Evolutionary conservation across 768 basidiomycete species (phyloP), one percentile per base, ranked within the genome.

Genomic region (Podaxis mareebaensis): DNA sequence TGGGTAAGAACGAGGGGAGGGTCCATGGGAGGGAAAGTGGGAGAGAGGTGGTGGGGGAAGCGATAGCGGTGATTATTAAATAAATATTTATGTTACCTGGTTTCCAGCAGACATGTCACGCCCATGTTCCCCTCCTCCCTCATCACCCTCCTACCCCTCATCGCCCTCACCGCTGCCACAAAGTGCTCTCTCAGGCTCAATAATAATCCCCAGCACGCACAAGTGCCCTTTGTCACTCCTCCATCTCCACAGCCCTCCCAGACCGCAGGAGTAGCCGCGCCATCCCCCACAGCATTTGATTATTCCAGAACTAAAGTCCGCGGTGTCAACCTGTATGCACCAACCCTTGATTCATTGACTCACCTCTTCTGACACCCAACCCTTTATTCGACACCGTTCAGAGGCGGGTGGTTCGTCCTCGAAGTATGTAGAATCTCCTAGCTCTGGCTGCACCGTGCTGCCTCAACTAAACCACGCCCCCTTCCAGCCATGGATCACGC

Each of bases 401-500:
- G 85, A 30, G 86, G 86, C 15, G 86, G 86, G 1, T 87, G 86
- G 87, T 81, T 88, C 63, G 84, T 88, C 15, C 73, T 88, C 2
- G 86, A 88, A 76, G 84, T 83, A 53, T 49, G 74, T 59, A 15
- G 3, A 52, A 46, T 10, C 42, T 17, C 20, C 33, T 33, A 33
- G 33, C 8, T 33, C 33, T 33, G 33, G 33, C 33, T 8, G 7
- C 33, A 10, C 7, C 33, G 10, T 10, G 55, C 11, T 24, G 7
- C 7, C 54, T 36, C 54, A 8, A 44, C 57, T 49, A 48, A 33
- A 38, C 17, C 38, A 60, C 53, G 44, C 44, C 42, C 30, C 15
- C 17, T 10, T 46, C 44, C 63, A 90, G 86, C 89, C 89, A 36
- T 91, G 90, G 90, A 91, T 92, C 60, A 91, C 88, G 1, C 90